A percentile compares a stretch with the other conserved stretches of the same genome.
Evolutionary conservation across 1,284 basidiomycete species (phyloP).

Genomic region (Polyporus tsugae): DNA sequence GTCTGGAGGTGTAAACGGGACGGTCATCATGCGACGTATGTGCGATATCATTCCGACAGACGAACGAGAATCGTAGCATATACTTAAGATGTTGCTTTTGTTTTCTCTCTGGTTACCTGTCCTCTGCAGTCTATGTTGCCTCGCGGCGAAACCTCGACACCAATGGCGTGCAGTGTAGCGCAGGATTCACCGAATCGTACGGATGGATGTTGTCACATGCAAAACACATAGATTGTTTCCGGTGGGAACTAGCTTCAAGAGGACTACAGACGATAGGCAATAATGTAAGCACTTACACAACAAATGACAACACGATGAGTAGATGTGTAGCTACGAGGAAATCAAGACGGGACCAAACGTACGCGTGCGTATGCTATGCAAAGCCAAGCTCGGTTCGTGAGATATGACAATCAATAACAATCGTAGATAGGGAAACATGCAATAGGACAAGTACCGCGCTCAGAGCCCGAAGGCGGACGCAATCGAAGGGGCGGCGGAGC

Average conservation of each 20-base stretch:
- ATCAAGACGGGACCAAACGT: background rate
- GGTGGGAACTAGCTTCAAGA: background rate
- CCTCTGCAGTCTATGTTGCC: background rate
- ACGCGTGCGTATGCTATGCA: background rate
- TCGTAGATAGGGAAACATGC: background rate
- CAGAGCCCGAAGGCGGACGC: constrained; percentile 45
- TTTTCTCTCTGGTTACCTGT: background rate
- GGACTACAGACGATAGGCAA: constrained; percentile 11
- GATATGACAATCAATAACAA: background rate
- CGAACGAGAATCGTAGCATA: background rate
- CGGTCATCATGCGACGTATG: constrained; percentile 20
- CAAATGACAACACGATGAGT: constrained; percentile 9
- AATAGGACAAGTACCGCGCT: constrained; percentile 1
- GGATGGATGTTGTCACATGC: no score
- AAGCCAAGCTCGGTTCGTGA: background rate
- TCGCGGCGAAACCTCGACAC: no score
- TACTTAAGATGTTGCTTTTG: background rate
- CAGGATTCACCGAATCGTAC: no score
- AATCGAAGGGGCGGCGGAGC: constrained; percentile 44
- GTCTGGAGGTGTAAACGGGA: constrained; percentile 29
- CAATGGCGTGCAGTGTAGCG: no score
- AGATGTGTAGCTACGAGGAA: background rate
- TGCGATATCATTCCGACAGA: background rate
- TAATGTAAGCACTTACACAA: constrained; percentile 17
- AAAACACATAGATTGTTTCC: constrained; percentile 3